Percentiles rank a stretch among this genome's conserved stretches.
phyloP scores from a whole-genome alignment of 208 protist species.

The Crithidia thermophila region DNA sequence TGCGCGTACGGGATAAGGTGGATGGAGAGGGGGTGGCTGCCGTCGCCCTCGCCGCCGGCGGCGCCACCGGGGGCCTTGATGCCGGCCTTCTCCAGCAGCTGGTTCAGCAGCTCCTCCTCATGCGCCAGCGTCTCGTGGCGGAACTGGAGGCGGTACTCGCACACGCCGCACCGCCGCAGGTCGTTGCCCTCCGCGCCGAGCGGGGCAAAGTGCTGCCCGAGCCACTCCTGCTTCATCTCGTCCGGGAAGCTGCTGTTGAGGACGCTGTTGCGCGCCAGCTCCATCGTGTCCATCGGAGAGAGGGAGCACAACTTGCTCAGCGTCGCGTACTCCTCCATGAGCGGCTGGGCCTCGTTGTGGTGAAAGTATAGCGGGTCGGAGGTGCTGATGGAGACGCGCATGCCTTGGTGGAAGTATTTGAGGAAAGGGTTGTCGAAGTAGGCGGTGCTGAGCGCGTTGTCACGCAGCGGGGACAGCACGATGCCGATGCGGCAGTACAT shows the following conservation, averaged over 20 bases:
- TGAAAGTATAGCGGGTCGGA: conserved; percentile 96
- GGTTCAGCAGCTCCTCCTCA: conserved; percentile 83
- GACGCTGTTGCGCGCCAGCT: conserved; percentile 92
- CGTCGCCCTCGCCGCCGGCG: conserved; percentile 7
- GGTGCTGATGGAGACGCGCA: conserved; percentile 97
- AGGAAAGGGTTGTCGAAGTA: conserved; percentile 96
- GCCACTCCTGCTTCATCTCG: conserved; percentile 71
- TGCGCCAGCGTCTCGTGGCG: conserved; percentile 74
- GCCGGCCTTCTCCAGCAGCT: conserved; percentile 58
- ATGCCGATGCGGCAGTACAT: conserved; percentile 97
- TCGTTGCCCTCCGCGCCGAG: conserved; percentile 58
- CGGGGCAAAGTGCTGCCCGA: conserved; percentile 64
- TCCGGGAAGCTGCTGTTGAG: conserved; percentile 87
- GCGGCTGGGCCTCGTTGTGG: conserved; percentile 70
- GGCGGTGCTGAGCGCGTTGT: conserved; percentile 96
- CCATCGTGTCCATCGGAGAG: conserved; percentile 77
- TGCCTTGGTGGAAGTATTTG: conserved; percentile 94
- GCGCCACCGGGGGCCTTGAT: conserved; percentile 39
- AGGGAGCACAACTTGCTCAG: conserved; percentile 84
- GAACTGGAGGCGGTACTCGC: conserved; percentile 87
- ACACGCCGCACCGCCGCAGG: conserved; percentile 66
- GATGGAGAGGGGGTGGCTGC: conserved; percentile 24
- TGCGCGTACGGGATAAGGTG: conserved; percentile 49
- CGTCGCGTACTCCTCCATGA: conserved; percentile 92
- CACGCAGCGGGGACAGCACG: conserved; percentile 97